Evolutionary conservation across 2,329 filamentous ascomycete species (phyloP).

Genomic region (Coniella lustricola): DNA sequence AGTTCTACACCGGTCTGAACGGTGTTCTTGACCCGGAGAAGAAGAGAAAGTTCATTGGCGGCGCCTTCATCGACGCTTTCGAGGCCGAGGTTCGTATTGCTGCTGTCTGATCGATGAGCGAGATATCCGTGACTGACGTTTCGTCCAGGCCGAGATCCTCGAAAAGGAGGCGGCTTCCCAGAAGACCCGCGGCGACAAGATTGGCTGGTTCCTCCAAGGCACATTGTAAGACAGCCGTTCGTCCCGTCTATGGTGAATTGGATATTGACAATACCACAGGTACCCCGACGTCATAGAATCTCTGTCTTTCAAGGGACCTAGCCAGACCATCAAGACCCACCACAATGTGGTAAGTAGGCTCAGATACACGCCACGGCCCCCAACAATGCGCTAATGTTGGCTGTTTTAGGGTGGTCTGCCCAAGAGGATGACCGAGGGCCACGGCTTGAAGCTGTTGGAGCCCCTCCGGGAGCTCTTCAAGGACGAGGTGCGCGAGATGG

Average conservation of each 20-base stretch:
- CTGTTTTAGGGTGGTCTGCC: slow-evolving; percentile 2
- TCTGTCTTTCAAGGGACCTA: slow-evolving; percentile 41
- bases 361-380: no score
- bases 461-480: slow-evolving; percentile 77
- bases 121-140: background rate
- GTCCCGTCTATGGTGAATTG: background rate
- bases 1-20: slow-evolving; percentile 69
- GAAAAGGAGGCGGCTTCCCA: slow-evolving; percentile 35
- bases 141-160: slow-evolving; percentile 35
- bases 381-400: background rate
- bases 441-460: slow-evolving; percentile 59
- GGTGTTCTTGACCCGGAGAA: slow-evolving; percentile 74
- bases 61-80: slow-evolving; percentile 12
- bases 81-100: slow-evolving; percentile 6
- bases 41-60: slow-evolving; percentile 65
- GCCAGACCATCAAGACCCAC: slow-evolving; percentile 39
- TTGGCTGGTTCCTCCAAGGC: slow-evolving; percentile 83
- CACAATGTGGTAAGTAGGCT: slow-evolving; percentile 2
- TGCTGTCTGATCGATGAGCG: background rate
- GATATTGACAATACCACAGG: slow-evolving; percentile 1
- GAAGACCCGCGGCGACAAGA: slow-evolving; percentile 54
- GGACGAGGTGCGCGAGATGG: slow-evolving; percentile 68
- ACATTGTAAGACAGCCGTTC: slow-evolving; percentile 52
- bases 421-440: background rate
- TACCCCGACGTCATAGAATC: slow-evolving; percentile 35